Conservation (phyloP, 1,284 basidiomycete species). For the Malassezia globosa region DNA sequence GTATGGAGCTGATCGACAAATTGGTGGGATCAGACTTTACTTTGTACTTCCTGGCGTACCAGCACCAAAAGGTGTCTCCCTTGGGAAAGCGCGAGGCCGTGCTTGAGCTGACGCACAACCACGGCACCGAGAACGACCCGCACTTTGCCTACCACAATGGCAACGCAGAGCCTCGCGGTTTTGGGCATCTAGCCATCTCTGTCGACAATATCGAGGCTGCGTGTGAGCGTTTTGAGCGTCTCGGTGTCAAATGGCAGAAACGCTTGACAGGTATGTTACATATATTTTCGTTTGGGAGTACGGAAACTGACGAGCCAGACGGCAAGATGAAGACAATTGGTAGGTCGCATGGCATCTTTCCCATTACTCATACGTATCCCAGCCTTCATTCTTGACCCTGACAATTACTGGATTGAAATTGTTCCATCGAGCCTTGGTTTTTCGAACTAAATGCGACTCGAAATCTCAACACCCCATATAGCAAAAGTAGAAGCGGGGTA, state of each 20-base stretch:
- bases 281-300: not conserved
- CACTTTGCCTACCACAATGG: conserved; percentile 41
- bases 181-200: conserved; percentile 60
- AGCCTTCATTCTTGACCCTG: conserved; percentile 72
- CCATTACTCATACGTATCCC: not conserved
- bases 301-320: conserved; percentile 51
- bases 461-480: too few species aligned
- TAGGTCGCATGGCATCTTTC: conserved; percentile 9
- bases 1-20: conserved; percentile 67
- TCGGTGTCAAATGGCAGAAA: conserved; percentile 81
- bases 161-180: conserved; percentile 40
- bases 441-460: not conserved
- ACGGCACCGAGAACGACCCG: conserved; percentile 42
- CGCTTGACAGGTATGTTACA: conserved; percentile 51
- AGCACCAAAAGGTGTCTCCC: conserved; percentile 53
- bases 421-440: conserved; percentile 20
- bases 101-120: conserved; percentile 33
- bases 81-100: conserved; percentile 57
- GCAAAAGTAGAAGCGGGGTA: too few species aligned
- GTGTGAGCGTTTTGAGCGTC: conserved; percentile 68
- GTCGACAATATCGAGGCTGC: conserved; percentile 74
- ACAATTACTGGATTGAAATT: conserved; percentile 53
- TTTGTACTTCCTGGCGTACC: conserved; percentile 66
- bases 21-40: conserved; percentile 52
- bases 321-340: conserved; percentile 70